Evolutionary conservation across 2,329 filamentous ascomycete genomes (phyloP).

Genomic region (Claviceps humidiphila): DNA sequence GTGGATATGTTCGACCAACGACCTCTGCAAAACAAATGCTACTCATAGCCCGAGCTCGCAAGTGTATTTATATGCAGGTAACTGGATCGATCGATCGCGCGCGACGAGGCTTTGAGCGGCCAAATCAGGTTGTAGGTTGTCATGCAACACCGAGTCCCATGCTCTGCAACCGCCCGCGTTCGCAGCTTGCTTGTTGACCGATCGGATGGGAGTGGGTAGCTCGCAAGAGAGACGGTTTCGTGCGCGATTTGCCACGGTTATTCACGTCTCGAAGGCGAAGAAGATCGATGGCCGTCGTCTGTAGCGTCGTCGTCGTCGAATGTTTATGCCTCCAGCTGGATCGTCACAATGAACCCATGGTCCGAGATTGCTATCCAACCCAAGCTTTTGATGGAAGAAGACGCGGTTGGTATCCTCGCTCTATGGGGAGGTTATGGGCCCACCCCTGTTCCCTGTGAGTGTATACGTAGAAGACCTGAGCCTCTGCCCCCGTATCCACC

Average conservation of each 20-base stretch:
- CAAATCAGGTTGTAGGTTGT: neutral
- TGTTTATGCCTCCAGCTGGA: neutral
- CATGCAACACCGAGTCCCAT: slow-evolving; percentile 2
- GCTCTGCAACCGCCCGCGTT: neutral
- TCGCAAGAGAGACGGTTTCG: neutral
- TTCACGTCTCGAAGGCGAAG: neutral
- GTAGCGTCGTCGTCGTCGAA: neutral
- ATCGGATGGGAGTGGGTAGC: neutral
- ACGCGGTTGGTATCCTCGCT: slow-evolving; percentile 4
- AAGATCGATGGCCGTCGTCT: neutral
- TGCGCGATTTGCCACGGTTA: neutral
- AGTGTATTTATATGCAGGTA: neutral
- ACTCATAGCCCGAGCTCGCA: neutral
- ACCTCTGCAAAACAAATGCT: neutral
- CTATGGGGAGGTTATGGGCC: too few relatives aligned
- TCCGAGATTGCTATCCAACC: neutral
- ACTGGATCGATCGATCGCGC: neutral
- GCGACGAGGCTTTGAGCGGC: slow-evolving; percentile 1
- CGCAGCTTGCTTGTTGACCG: neutral
- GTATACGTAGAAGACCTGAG: too few relatives aligned
- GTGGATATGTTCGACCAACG: slow-evolving; percentile 1
- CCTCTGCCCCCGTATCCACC: too few relatives aligned
- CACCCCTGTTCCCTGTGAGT: slow-evolving; percentile 1
- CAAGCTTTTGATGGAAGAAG: slow-evolving; percentile 5
- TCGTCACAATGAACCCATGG: neutral